Evolutionary conservation across 2,329 filamentous ascomycete species (phyloP).

Genomic region (Neofusicoccum sp.): DNA sequence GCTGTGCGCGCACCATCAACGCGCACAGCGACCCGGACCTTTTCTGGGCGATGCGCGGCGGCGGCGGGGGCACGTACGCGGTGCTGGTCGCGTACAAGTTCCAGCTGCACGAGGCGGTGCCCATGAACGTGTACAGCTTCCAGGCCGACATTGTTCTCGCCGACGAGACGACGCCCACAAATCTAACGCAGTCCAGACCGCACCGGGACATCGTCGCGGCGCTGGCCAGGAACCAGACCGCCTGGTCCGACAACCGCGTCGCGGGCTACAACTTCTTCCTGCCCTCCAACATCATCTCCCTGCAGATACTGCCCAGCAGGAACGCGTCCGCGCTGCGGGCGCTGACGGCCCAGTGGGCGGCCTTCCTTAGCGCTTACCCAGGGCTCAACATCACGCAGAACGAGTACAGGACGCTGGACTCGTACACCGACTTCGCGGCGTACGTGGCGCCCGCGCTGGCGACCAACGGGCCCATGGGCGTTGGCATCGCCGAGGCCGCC

Average conservation of each 20-base stretch:
- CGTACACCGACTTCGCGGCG: conserved; percentile 35
- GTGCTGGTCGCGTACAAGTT: conserved; percentile 39
- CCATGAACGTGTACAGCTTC: conserved; percentile 40
- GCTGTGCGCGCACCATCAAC: conserved; percentile 37
- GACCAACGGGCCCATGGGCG: conserved; percentile 36
- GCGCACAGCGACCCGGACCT: conserved; percentile 39
- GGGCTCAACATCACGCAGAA: conserved; percentile 37
- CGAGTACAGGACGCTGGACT: conserved; percentile 32
- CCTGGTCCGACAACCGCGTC: conserved; percentile 33
- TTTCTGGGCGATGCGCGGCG: conserved; percentile 34
- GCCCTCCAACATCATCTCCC: conserved; percentile 31
- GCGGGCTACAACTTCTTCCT: conserved; percentile 40
- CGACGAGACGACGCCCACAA: conserved; percentile 17
- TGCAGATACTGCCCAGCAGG: conserved; percentile 34
- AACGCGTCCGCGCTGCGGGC: conserved; percentile 29
- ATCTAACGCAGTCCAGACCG: conserved; percentile 36
- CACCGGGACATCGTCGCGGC: conserved; percentile 35
- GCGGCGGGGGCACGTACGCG: conserved; percentile 35
- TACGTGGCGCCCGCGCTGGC: conserved; percentile 34
- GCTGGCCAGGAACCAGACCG: conserved; percentile 34
- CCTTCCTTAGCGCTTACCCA: conserved; percentile 34
- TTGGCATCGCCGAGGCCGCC: conserved; percentile 35
- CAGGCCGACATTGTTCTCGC: conserved; percentile 31
- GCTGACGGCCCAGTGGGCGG: conserved; percentile 34
- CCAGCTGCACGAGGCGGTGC: conserved; percentile 36